Conservation (phyloP, 768 basidiomycete genomes). For the Psilocybe cyanescens region DNA sequence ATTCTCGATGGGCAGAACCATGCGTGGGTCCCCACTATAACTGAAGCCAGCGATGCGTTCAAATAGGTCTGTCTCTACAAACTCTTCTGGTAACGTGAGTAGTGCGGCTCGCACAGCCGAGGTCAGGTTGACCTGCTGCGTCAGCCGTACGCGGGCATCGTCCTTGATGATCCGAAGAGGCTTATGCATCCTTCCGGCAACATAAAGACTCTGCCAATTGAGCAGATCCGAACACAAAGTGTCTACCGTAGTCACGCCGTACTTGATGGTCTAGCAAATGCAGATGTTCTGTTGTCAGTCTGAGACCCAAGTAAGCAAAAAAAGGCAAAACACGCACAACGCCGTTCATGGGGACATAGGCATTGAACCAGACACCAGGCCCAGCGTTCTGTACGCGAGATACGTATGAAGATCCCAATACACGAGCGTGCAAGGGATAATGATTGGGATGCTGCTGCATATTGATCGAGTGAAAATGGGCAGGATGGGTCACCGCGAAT, state of each 20-base stretch:
- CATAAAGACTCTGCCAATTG: slow-evolving; percentile 92
- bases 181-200: slow-evolving; percentile 97
- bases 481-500: slow-evolving; percentile 92
- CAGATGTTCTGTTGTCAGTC: not conserved
- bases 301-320: slow-evolving; percentile 5
- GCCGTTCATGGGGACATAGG: slow-evolving; percentile 82
- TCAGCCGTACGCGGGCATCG: slow-evolving; percentile 88
- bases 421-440: slow-evolving; percentile 88
- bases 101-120: slow-evolving; percentile 92
- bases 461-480: slow-evolving; percentile 95
- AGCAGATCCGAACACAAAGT: slow-evolving; percentile 88
- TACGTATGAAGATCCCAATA: slow-evolving; percentile 84
- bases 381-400: slow-evolving; percentile 71
- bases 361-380: slow-evolving; percentile 97
- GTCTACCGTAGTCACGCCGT: slow-evolving; percentile 93
- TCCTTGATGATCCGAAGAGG: slow-evolving; percentile 92
- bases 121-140: slow-evolving; percentile 92
- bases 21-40: slow-evolving; percentile 91
- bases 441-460: slow-evolving; percentile 90
- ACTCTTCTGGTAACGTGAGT: slow-evolving; percentile 80
- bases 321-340: slow-evolving; percentile 60
- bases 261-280: slow-evolving; percentile 80
- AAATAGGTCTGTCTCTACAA: slow-evolving; percentile 83
- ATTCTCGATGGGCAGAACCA: slow-evolving; percentile 95
- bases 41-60: slow-evolving; percentile 84